Percentiles rank a stretch among this genome's conserved stretches.
phyloP scores from a whole-genome alignment of 2,329 filamentous ascomycete genomes.

The Epichloe typhina region DNA sequence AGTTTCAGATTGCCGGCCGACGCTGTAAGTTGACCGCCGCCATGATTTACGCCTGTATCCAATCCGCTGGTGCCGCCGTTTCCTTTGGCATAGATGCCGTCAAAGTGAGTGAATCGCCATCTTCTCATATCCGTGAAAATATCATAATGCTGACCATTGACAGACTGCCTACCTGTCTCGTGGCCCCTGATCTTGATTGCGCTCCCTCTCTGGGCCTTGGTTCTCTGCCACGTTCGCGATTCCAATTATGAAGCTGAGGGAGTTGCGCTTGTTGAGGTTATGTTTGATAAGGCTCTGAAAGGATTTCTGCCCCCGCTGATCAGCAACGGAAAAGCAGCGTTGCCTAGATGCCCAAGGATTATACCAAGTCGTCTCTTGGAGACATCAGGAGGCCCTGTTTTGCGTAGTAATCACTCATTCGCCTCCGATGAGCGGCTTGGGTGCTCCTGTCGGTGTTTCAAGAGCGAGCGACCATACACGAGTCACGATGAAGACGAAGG shows the following conservation, averaged over 20 bases:
- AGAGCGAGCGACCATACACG: no score
- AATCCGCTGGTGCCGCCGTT: slow-evolving; percentile 57
- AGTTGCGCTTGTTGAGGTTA: not conserved
- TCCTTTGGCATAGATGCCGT: slow-evolving; percentile 22
- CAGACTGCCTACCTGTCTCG: slow-evolving; percentile 3
- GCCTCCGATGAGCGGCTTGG: no score
- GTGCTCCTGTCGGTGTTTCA: no score
- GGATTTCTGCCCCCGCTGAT: not conserved
- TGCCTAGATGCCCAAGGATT: not conserved
- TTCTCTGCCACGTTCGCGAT: slow-evolving; percentile 3
- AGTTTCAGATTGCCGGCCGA: not conserved
- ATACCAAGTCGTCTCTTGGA: no score
- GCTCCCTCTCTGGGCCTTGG: slow-evolving; percentile 3
- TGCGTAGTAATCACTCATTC: no score
- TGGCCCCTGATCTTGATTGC: slow-evolving; percentile 1
- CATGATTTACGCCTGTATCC: slow-evolving; percentile 30
- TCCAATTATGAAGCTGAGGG: slow-evolving; percentile 2
- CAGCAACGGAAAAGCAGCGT: not conserved
- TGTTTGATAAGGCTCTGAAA: not conserved
- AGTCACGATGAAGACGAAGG: no score
- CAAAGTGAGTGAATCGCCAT: slow-evolving; percentile 9
- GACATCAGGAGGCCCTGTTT: no score
- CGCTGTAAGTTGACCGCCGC: slow-evolving; percentile 1
- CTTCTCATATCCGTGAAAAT: not conserved
- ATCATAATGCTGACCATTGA: not conserved